phyloP scores from a whole-genome alignment of 1,139 yeast genomes.

The Schizosaccharomyces versatilis region DNA sequence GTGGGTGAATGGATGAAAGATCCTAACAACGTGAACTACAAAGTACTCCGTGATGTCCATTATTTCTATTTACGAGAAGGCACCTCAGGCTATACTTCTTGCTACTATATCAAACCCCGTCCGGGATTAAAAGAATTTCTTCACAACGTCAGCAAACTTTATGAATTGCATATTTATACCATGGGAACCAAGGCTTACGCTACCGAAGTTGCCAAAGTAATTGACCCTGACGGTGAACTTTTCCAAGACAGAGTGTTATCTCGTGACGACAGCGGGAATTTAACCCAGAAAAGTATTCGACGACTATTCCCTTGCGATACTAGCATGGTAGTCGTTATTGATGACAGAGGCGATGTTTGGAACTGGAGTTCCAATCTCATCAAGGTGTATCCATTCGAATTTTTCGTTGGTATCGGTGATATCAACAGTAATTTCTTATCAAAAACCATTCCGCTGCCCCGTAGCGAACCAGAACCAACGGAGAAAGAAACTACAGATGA shows the following conservation, averaged over 20 bases:
- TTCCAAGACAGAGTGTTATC: slow-evolving; percentile 83
- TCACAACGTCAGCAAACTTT: slow-evolving; percentile 35
- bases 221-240: slow-evolving; percentile 68
- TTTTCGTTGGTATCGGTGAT: slow-evolving; percentile 93
- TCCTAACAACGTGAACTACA: slow-evolving; percentile 62
- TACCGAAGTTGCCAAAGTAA: slow-evolving; percentile 63
- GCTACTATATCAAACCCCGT: slow-evolving; percentile 81
- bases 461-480: slow-evolving; percentile 1
- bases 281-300: slow-evolving; percentile 70
- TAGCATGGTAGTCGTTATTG: slow-evolving; percentile 87
- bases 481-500: slow-evolving; percentile 1
- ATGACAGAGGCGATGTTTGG: slow-evolving; percentile 98
- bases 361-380: slow-evolving; percentile 83
- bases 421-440: slow-evolving; percentile 85
- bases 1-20: slow-evolving; percentile 92
- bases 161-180: slow-evolving; percentile 86
- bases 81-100: slow-evolving; percentile 34
- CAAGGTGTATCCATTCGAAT: slow-evolving; percentile 85
- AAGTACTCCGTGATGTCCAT: slow-evolving; percentile 60
- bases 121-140: slow-evolving; percentile 69
- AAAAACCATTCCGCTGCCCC: slow-evolving; percentile 22
- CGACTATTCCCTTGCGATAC: slow-evolving; percentile 89
- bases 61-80: slow-evolving; percentile 41
- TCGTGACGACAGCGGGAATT: slow-evolving; percentile 84
- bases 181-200: slow-evolving; percentile 98